Base-by-base conservation (phyloP, 805 yeast species). In the Pichia sporocuriosa region DNA sequence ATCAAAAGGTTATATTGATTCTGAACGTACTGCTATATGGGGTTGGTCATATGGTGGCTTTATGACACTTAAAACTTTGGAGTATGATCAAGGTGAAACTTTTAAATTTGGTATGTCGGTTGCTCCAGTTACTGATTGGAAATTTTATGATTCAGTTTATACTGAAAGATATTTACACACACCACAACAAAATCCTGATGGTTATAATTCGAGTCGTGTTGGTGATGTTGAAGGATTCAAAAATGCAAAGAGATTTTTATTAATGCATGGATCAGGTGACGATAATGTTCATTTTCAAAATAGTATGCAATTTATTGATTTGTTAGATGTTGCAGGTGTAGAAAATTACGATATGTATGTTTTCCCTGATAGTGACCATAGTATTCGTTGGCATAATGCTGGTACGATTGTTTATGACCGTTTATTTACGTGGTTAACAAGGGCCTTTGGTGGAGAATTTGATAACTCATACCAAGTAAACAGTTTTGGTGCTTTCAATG, bases 21-120 rank as follows among this genome's bases (percentile, higher is more conserved):
- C 67, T 20, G 65, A 71, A 4, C 73, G 76, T 46, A 79, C 86
- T 11, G 94, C 95, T 0, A 76, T 90, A 42, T 93, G 97, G 90
- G 98, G 98, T 8, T 93, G 98, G 98, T 84, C 95, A 19, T 93
- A 90, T 58, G 98, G 98, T 36, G 98, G 97, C 0, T 93, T 77
- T 58, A 73, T 87, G 71, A 88, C 98, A 0, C 71, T 93, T 52
- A 93, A 89, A 63, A 83, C 95, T 0, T 66, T 93, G 35, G 97
- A 93, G 62, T 69, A 70, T 19, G 97, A 93, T 61, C 70, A 69
- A 2, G 86, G 87, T 15, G 65, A 75, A 28, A 75, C 79, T 13
- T 89, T 93, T 70, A 76, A 76, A 44, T 93, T 79, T 59, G 97
- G 97, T 9, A 79, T 88, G 73, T 81, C 97, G 0, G 97, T 93